Conservation (phyloP, 176 grass and related monocot genomes). For the Puya raimondii region DNA sequence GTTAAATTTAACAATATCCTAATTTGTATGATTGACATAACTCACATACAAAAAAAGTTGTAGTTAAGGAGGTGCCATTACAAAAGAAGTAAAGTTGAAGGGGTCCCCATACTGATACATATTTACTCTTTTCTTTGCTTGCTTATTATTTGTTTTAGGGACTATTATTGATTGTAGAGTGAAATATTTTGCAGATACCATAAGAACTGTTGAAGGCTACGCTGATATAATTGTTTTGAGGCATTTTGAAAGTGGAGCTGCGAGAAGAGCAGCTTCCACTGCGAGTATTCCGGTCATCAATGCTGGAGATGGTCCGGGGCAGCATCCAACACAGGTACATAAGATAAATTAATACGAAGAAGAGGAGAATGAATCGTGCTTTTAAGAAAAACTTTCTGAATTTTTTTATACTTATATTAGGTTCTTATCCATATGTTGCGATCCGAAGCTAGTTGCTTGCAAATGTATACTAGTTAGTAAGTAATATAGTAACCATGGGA, state of each 20-base stretch:
- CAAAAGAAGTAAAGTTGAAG: neutral
- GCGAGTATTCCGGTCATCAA: slow-evolving; percentile 79
- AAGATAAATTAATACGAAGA: neutral
- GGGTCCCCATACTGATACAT: too few species aligned
- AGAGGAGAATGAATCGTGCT: neutral
- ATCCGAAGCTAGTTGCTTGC: too few species aligned
- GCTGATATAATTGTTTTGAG: slow-evolving; percentile 80
- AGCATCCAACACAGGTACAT: slow-evolving; percentile 65
- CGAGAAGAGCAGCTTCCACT: slow-evolving; percentile 53
- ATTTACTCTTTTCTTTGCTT: neutral
- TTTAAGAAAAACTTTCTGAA: neutral
- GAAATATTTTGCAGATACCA: slow-evolving; percentile 55
- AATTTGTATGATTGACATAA: neutral
- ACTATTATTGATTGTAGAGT: neutral
- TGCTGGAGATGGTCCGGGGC: slow-evolving; percentile 78
- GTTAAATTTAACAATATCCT: neutral
- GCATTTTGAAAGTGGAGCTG: slow-evolving; percentile 87
- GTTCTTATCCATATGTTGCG: neutral
- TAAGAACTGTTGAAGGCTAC: slow-evolving; percentile 81
- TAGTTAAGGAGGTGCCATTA: too few species aligned
- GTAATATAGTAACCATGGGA: neutral
- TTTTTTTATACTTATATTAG: neutral
- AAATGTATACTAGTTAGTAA: too few species aligned
- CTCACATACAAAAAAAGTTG: too few species aligned
- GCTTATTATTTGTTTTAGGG: neutral